phyloP scores from a whole-genome alignment of 805 yeast genomes.

The Pichia ethanolica region DNA sequence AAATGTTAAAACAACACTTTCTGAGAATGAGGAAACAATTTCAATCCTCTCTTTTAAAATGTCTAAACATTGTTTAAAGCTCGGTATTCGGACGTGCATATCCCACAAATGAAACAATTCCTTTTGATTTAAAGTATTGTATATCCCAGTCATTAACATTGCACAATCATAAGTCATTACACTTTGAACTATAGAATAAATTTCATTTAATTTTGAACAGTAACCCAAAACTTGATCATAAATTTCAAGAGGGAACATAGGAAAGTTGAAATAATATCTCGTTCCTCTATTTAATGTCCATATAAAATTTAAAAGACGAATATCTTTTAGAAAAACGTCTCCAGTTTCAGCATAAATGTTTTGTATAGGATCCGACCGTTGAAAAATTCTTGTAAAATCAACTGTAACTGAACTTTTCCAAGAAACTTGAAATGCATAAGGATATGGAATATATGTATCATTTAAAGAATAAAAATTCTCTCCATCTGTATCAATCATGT shows the following conservation, averaged over 20 bases:
- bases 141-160: not conserved
- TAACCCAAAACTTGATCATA: not conserved
- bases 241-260: not conserved
- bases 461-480: not conserved
- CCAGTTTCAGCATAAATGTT: not conserved
- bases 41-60: not conserved
- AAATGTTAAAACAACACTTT: not conserved
- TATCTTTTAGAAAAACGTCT: not conserved
- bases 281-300: not conserved
- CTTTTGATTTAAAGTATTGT: too few species aligned
- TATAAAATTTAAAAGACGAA: not conserved
- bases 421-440: not conserved
- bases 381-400: not conserved
- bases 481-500: not conserved
- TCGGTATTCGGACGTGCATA: not conserved
- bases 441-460: not conserved
- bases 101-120: not conserved
- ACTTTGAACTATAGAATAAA: not conserved
- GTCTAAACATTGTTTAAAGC: not conserved
- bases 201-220: too few species aligned
- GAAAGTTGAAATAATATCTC: not conserved
- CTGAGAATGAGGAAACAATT: not conserved
- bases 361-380: not conserved
- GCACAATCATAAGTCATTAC: not conserved
- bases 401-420: not conserved